phyloP scores from a whole-genome alignment of 805 yeast genomes.

The Yamadazyma laniorum region DNA sequence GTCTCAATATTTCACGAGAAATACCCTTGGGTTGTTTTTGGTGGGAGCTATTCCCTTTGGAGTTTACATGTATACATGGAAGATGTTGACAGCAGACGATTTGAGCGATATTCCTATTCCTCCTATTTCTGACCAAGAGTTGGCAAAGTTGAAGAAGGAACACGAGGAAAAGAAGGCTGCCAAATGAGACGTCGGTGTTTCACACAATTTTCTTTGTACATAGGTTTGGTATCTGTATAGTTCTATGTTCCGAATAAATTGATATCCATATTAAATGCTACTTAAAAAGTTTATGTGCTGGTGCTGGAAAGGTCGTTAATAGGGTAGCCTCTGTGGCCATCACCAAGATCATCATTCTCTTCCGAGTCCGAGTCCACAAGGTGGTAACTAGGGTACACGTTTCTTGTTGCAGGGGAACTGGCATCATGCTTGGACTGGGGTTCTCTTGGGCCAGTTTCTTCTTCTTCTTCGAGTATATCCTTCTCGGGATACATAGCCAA shows the following conservation, averaged over 20 bases:
- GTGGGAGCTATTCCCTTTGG: constrained; percentile 66
- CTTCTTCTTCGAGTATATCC: background rate
- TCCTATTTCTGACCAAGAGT: constrained; percentile 77
- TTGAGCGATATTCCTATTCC: constrained; percentile 93
- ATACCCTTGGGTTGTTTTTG: constrained; percentile 59
- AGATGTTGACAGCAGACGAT: constrained; percentile 70
- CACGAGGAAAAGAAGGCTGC: constrained; percentile 48
- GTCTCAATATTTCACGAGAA: constrained; percentile 78
- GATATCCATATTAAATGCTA: too few species aligned
- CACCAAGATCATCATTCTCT: background rate
- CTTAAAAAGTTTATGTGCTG: background rate
- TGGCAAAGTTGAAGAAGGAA: constrained; percentile 69
- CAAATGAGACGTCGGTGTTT: background rate
- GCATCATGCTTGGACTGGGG: background rate
- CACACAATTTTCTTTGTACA: background rate
- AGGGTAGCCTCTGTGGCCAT: constrained; percentile 11
- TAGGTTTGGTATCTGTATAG: background rate
- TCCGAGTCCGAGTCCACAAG: constrained; percentile 1
- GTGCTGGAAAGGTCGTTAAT: background rate
- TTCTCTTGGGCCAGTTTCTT: background rate
- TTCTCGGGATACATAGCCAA: background rate
- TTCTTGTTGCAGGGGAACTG: background rate
- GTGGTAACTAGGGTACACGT: background rate
- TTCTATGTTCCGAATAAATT: too few species aligned
- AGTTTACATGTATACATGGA: constrained; percentile 64